A percentile compares a stretch with the other conserved stretches of the same genome.
These are phyloP conservation scores for Eremochloa ophiuroides DNA, from an alignment of 176 grass and related monocot species.

Conservation along the genomic window DNA sequence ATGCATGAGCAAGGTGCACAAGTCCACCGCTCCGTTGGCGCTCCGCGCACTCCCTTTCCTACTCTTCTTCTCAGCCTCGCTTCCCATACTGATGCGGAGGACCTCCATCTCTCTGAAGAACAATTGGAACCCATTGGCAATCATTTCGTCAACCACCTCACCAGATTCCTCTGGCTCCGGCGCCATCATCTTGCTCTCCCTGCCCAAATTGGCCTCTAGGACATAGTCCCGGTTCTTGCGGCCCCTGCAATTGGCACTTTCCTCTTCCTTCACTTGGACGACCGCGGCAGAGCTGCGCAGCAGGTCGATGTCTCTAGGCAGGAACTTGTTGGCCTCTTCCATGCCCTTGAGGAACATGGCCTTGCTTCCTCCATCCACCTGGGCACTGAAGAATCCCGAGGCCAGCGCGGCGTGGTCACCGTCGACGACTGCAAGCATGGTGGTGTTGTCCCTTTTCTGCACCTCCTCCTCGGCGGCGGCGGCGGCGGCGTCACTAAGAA, in stretches of 20 bases:
- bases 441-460: not conserved
- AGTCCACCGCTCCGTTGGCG: not conserved
- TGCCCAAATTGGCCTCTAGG: not conserved
- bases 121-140: not conserved
- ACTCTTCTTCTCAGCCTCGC: not conserved
- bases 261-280: not conserved
- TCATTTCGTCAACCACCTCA: not conserved
- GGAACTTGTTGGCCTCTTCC: not conserved
- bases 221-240: not conserved
- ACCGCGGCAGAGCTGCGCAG: not conserved
- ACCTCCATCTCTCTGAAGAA: not conserved
- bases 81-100: not conserved
- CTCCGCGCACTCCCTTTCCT: not conserved
- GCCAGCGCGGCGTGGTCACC: not conserved
- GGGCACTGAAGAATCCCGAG: not conserved
- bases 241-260: not conserved
- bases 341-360: not conserved
- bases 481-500: not conserved
- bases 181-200: not conserved
- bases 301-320: not conserved
- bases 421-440: not conserved
- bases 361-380: not conserved
- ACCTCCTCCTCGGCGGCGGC: not conserved
- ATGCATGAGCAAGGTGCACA: not conserved
- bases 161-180: not conserved